Base-by-base conservation (phyloP, 495 filamentous ascomycete species). In the Penicillium atrosanguineum region DNA sequence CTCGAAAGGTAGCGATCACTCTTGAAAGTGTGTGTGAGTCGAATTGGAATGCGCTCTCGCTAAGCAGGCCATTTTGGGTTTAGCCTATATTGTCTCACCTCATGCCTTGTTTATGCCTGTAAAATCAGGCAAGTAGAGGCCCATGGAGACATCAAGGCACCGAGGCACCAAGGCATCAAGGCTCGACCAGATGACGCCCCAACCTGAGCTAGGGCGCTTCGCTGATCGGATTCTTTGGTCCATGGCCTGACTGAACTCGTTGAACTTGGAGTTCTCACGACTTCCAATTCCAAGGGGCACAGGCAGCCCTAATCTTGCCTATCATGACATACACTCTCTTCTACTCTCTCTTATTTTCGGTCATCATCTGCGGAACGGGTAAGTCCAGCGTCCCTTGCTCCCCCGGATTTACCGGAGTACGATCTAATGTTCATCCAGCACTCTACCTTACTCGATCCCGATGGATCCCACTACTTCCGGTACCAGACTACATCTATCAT, bases 401-500 rank as follows among this genome's bases (percentile, higher is more conserved):
- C 21, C 21, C 20, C n/a, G 25, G 19, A 39, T 42, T 25, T 34
- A 31, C 25, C 19, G 38, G 18, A 47, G 19, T 12, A 25, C 26
- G 28, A 44, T 19, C 38, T 18, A 40, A 40, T n/a, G 16, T n/a
- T 40, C 19, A 14, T 54, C 21, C 72, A 85, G 83, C 70, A 43
- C 83, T 93, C 50, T 96, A 89, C 76, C 69, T 95, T 49, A 92
- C 87, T 41, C 90, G 94, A 48, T 69, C 77, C 47, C 75, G 74
- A 72, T 98, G 94, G 94, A 60, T 87, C 20, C 83, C 78, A 38
- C 63, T 83, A 21, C 61, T 87, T 39, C 77, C 78, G 21, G 69
- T 85, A 16, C 81, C 83, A 11, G 80, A 82, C 41, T 77, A 83
- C 59, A 72, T 83, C 53, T 97, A 97, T 74, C 68, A 84, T 49